phyloP scores from a whole-genome alignment of 2,329 filamentous ascomycete species.

The Venturiaceae sp. region DNA sequence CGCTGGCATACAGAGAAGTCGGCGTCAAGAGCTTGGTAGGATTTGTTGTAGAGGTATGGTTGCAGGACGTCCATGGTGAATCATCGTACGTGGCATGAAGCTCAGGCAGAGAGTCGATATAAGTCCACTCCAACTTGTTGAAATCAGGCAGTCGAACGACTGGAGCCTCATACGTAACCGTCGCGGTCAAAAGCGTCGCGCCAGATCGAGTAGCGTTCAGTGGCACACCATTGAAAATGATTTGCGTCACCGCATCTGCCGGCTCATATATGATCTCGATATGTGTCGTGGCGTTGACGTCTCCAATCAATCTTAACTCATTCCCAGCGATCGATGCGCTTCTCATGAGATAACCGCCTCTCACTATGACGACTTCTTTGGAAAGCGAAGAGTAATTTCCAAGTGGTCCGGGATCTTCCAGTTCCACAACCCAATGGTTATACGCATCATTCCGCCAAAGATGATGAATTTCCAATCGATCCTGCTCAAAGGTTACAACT shows the following conservation, averaged over 20 bases:
- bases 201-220: background rate
- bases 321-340: constrained; percentile 45
- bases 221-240: background rate
- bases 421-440: constrained; percentile 33
- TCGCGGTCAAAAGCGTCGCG: background rate
- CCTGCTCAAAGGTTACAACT: constrained; percentile 26
- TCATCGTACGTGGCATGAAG: constrained; percentile 57
- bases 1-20: constrained; percentile 52
- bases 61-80: constrained; percentile 52
- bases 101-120: constrained; percentile 62
- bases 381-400: constrained; percentile 22
- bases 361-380: constrained; percentile 39
- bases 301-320: constrained; percentile 54
- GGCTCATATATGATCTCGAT: constrained; percentile 59
- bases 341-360: constrained; percentile 55
- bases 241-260: constrained; percentile 17
- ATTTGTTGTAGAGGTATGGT: constrained; percentile 52
- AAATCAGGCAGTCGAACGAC: constrained; percentile 42
- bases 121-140: constrained; percentile 54
- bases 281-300: constrained; percentile 58
- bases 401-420: constrained; percentile 18
- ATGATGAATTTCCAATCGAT: constrained; percentile 18
- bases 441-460: constrained; percentile 30
- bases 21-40: constrained; percentile 50
- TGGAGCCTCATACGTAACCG: background rate